Base-by-base conservation (phyloP, 768 basidiomycete species). In the Hemileccinum impolitum region DNA sequence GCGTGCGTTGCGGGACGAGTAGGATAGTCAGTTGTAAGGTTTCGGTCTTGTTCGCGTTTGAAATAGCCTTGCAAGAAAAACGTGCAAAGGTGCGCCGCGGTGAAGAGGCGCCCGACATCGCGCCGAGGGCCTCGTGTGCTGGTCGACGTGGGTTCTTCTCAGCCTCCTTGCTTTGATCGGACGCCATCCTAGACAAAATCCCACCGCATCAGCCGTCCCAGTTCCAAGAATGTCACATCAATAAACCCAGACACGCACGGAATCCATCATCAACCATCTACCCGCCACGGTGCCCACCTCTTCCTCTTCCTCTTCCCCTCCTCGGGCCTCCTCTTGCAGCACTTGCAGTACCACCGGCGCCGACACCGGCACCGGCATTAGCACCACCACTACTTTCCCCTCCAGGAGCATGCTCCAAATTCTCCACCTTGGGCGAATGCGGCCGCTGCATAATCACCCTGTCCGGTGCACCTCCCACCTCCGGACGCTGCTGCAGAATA, bases 231-330 rank as follows among this genome's bases (percentile, higher is more conserved):
- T 8, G 9, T 28, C 7, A 15, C 30, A n/a, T n/a, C n/a, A n/a
- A n/a, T n/a, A 18, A 13, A 30, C 28, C 17, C 3, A 57, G n/a
- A 37, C 31, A 47, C 50, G 19, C 37, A 48, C 47, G 5, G 2
- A 35, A 25, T 38, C 12, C 13, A 5, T 39, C 3, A 17, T 11
- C 15, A 32, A n/a, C 6, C 17, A 17, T 34, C 39, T 58, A 68
- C 13, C 61, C 62, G 5, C 68, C 64, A 15, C 68, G 66, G 4
- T 58, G 45, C 6, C 55, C 65, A 18, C 71, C 61, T 3, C 70
- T 56, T n/a, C 66, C 62, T n/a, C 63, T 53, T 1, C 66, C 67
- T 28, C 69, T 62, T 0, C 64, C 67, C 10, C 68, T 50, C 26
- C 60, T 65, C 23, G 17, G 36, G n/a, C 60, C 45, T 2, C 65